phyloP scores from a whole-genome alignment of 768 basidiomycete species.

The Suillus sp. region DNA sequence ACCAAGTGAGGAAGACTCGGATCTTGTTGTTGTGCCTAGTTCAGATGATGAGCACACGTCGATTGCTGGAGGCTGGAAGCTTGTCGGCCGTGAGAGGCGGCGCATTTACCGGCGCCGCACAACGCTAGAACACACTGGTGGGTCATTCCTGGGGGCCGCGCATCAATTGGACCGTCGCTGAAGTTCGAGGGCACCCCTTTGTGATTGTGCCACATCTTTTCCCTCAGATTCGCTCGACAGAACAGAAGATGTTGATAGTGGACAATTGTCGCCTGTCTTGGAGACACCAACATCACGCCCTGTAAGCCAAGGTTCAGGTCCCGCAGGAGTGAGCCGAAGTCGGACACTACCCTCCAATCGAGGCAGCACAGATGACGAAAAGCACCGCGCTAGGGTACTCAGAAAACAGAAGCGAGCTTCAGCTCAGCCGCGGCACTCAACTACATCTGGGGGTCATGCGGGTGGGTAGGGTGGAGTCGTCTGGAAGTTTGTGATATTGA shows the following conservation, averaged over 20 bases:
- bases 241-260: constrained; percentile 29
- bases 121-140: constrained; percentile 47
- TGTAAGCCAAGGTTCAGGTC: constrained; percentile 31
- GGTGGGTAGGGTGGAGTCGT: constrained; percentile 1
- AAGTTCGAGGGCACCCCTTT: constrained; percentile 14
- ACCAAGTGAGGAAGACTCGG: constrained; percentile 45
- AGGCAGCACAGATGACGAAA: constrained; percentile 37
- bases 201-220: constrained; percentile 18
- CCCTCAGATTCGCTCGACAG: constrained; percentile 23
- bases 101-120: constrained; percentile 59
- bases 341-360: constrained; percentile 57
- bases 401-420: constrained; percentile 55
- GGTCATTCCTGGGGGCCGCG: constrained; percentile 36
- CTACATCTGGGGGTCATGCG: constrained; percentile 9
- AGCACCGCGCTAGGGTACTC: constrained; percentile 42
- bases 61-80: constrained; percentile 55
- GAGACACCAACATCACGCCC: constrained; percentile 43
- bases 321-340: constrained; percentile 52
- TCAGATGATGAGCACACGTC: constrained; percentile 52
- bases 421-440: constrained; percentile 34
- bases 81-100: constrained; percentile 43
- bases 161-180: constrained; percentile 32
- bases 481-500: constrained; percentile 9
- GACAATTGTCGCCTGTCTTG: constrained; percentile 49
- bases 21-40: constrained; percentile 44